Evolutionary conservation across 495 filamentous ascomycete genomes (phyloP), one percentile per base, ranked within the genome.

Genomic region (Talaromyces trachyspermus): DNA sequence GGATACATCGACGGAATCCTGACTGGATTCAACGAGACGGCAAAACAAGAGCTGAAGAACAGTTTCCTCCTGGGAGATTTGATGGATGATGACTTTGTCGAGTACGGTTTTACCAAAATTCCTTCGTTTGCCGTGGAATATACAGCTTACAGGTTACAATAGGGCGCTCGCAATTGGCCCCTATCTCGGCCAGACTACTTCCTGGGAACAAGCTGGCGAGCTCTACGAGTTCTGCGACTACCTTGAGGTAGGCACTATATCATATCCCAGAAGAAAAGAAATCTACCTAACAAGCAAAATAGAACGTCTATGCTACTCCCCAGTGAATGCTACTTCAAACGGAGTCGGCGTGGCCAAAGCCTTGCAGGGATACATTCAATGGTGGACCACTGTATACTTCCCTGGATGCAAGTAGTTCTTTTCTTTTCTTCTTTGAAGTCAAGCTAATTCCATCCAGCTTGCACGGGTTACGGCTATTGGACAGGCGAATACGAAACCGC

Each of bases 71-170:
- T 85, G 1, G 65, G 63, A 7, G 66, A 64, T 37, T 44, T 86
- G 29, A 68, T 80, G 56, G 68, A 72, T 26, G 77, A 73, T 43
- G 83, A 86, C 50, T 80, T 85, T 60, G 77, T 70, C 19, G 57
- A 66, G 69, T 73, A 54, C 51, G 59, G 23, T 18, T 38, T 30
- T 30, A 25, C 27, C 1, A 11, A 17, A 25, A 5, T 18, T 23
- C 17, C 17, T 2, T 36, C 4, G 15, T 15, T 9, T 12, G 29
- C n/a, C 2, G 7, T 36, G 18, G 4, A 9, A 14, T 14, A 4
- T 24, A 4, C 20, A 25, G 22, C 39, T 42, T 10, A 42, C 22
- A 17, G 61, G 52, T n/a, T 20, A 4, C 1, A 10, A 39, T 50
- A 67, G 71, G 29, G 72, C 71, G 0, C 61, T 85, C 11, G 64